Conservation (phyloP, 2,329 filamentous ascomycete genomes). For the Sporothrix luriei region DNA sequence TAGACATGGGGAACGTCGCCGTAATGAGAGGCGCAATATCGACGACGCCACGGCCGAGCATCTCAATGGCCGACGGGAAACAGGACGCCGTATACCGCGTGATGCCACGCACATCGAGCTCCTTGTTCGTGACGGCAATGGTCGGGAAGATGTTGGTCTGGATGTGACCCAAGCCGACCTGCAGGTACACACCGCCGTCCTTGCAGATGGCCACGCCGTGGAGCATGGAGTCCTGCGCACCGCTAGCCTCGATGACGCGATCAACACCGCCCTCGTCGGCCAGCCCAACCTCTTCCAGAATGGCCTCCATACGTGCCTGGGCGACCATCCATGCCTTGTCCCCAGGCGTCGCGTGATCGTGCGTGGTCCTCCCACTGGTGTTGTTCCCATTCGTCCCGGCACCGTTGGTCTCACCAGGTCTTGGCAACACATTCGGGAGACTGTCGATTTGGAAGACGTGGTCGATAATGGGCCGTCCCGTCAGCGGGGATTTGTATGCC, state of each 20-base stretch:
- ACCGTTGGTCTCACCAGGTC: background rate
- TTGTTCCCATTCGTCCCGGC: background rate
- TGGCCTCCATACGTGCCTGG: slow-evolving; percentile 42
- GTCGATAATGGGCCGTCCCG: slow-evolving; percentile 62
- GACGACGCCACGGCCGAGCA: slow-evolving; percentile 72
- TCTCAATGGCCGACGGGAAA: slow-evolving; percentile 77
- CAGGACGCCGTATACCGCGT: slow-evolving; percentile 89
- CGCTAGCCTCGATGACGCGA: slow-evolving; percentile 76
- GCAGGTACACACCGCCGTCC: slow-evolving; percentile 76
- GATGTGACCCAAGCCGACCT: slow-evolving; percentile 84
- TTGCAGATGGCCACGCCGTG: slow-evolving; percentile 70
- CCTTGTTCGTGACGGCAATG: slow-evolving; percentile 84
- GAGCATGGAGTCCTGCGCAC: slow-evolving; percentile 77
- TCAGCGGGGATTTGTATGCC: slow-evolving; percentile 46
- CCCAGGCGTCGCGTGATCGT: slow-evolving; percentile 19
- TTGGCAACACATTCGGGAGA: slow-evolving; percentile 60
- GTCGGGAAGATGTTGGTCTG: slow-evolving; percentile 85
- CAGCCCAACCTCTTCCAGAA: slow-evolving; percentile 66
- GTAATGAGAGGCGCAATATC: slow-evolving; percentile 82
- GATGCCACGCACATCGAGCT: slow-evolving; percentile 75
- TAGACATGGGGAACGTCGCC: slow-evolving; percentile 73
- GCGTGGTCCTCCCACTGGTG: too few species aligned
- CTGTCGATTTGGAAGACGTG: slow-evolving; percentile 67
- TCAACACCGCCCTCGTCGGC: slow-evolving; percentile 63
- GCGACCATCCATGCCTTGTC: slow-evolving; percentile 27